Evolutionary conservation across 768 basidiomycete genomes (phyloP).

Genomic region (Agaricus subrufescens): DNA sequence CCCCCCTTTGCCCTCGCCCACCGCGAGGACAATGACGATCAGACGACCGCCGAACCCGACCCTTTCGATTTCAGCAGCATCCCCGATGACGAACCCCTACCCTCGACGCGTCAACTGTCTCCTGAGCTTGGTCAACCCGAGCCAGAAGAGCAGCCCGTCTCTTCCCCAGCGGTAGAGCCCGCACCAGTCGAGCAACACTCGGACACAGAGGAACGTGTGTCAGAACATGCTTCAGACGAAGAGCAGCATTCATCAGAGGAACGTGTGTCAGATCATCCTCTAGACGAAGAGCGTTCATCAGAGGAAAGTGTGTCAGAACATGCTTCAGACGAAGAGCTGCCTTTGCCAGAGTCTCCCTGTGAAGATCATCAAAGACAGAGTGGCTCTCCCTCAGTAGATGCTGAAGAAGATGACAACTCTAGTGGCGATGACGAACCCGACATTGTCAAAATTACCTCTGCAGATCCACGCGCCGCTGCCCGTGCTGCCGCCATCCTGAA

Average conservation of each 20-base stretch:
- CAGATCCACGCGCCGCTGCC: conserved; percentile 83
- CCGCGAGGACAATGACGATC: conserved; percentile 9
- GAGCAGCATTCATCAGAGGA: too few species aligned
- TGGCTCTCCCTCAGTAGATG: conserved; percentile 10
- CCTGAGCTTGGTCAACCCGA: neutral
- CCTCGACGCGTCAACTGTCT: neutral
- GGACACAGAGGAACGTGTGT: too few species aligned
- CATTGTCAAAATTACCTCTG: conserved; percentile 82
- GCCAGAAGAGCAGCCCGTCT: too few species aligned
- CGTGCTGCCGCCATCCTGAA: conserved; percentile 91
- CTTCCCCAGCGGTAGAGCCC: conserved; percentile 3
- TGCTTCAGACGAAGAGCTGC: too few species aligned
- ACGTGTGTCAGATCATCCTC: too few species aligned
- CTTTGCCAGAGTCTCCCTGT: neutral
- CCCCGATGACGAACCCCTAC: neutral
- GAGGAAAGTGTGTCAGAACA: too few species aligned
- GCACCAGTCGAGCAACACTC: too few species aligned
- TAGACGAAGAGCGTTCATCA: too few species aligned
- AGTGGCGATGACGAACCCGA: conserved; percentile 34
- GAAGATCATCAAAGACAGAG: conserved; percentile 14
- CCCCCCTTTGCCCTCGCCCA: conserved; percentile 13
- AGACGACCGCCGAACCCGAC: neutral
- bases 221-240: too few species aligned
- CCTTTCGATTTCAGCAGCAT: conserved; percentile 1
- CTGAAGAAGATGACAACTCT: conserved; percentile 27